A percentile compares a stretch with the other conserved stretches of the same genome.
Conservation (phyloP, 306 rosid genomes). For the Begonia peltatifolia region DNA sequence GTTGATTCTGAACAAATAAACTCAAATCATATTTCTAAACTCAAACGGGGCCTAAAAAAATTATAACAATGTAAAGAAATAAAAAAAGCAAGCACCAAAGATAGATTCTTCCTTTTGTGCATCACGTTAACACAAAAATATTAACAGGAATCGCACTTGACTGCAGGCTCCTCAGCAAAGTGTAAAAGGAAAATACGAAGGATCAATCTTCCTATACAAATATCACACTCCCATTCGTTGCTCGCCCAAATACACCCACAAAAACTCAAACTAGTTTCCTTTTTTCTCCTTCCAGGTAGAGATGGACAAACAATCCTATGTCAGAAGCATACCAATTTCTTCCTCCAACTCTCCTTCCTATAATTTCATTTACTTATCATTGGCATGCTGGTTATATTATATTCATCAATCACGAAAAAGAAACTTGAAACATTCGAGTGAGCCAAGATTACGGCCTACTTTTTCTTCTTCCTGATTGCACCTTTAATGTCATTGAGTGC, state of each 20-base stretch:
- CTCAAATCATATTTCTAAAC: too few relatives aligned
- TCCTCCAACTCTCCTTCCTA: slow-evolving; percentile 19
- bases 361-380: slow-evolving; percentile 22
- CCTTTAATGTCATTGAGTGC: slow-evolving; percentile 68
- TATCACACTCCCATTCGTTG: slow-evolving; percentile 52
- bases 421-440: slow-evolving; percentile 10
- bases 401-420: slow-evolving; percentile 36
- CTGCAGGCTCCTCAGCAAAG: slow-evolving; percentile 45
- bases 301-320: slow-evolving; percentile 44
- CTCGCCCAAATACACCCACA: slow-evolving; percentile 47
- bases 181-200: too few relatives aligned
- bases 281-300: slow-evolving; percentile 42
- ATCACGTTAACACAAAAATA: slow-evolving; percentile 48
- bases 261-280: slow-evolving; percentile 44
- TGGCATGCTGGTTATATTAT: slow-evolving; percentile 53
- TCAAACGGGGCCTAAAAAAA: too few relatives aligned
- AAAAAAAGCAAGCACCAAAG: too few relatives aligned
- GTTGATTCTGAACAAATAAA: too few relatives aligned
- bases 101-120: too few relatives aligned
- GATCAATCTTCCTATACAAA: neutral
- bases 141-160: slow-evolving; percentile 66
- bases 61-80: too few relatives aligned
- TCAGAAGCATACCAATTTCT: slow-evolving; percentile 67
- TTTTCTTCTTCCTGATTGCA: slow-evolving; percentile 14
- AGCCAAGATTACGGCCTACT: slow-evolving; percentile 26